Evolutionary conservation across 163 green algal genomes (phyloP).

Genomic region (Chlorella variabilis): DNA sequence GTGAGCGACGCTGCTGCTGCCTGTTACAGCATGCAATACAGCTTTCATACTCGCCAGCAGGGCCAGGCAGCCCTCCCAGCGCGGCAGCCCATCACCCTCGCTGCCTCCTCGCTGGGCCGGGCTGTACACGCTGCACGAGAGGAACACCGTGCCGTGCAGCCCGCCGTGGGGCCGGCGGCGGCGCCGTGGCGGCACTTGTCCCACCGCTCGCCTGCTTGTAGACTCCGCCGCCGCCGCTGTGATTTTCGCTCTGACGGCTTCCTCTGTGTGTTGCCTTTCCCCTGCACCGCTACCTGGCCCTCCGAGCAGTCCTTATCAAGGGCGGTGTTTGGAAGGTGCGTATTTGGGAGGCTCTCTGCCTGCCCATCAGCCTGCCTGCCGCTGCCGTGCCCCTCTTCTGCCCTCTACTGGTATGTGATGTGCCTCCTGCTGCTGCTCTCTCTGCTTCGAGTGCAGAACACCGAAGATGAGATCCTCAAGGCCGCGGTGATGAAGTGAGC

Average conservation of each 20-base stretch:
- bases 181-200: too few species aligned
- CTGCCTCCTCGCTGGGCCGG: not conserved
- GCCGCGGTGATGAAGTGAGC: conserved; percentile 99
- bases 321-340: conserved; percentile 35
- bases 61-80: too few species aligned
- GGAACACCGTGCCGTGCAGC: not conserved
- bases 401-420: too few species aligned
- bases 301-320: conserved; percentile 53
- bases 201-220: too few species aligned
- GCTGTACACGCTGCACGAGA: not conserved
- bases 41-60: too few species aligned
- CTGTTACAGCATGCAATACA: not conserved
- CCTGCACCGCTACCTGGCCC: not conserved
- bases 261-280: not conserved
- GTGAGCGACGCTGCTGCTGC: conserved; percentile 6
- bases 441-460: conserved; percentile 52
- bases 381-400: too few species aligned
- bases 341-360: too few species aligned
- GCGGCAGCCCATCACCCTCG: not conserved
- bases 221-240: too few species aligned
- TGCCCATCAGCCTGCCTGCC: too few species aligned
- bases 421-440: too few species aligned
- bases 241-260: too few species aligned
- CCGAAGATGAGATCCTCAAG: conserved; percentile 99
- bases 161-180: not conserved